phyloP scores from a whole-genome alignment of 2,329 filamentous ascomycete genomes.

The Drechslera avenae region DNA sequence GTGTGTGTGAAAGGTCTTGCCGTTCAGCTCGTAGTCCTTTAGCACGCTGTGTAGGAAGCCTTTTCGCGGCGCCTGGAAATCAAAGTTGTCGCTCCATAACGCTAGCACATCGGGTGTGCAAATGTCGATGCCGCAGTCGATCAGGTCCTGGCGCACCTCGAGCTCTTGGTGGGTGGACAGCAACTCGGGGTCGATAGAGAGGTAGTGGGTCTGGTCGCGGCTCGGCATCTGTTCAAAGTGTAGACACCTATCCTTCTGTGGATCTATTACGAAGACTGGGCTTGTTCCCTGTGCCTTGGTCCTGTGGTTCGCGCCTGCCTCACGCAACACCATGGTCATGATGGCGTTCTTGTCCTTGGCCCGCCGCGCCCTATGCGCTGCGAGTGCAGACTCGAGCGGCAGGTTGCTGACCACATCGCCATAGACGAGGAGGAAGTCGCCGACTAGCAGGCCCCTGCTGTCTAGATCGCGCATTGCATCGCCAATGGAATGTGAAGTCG shows the following conservation, averaged over 20 bases:
- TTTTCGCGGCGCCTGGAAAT: constrained; percentile 86
- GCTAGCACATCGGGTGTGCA: constrained; percentile 95
- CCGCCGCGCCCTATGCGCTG: constrained; percentile 78
- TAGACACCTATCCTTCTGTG: constrained; percentile 77
- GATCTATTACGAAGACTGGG: constrained; percentile 86
- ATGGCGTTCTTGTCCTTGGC: constrained; percentile 89
- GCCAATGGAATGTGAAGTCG: constrained; percentile 83
- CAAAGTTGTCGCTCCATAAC: constrained; percentile 96
- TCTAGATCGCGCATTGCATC: constrained; percentile 96
- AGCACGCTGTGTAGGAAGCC: constrained; percentile 91
- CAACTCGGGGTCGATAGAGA: constrained; percentile 79
- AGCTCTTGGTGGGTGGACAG: constrained; percentile 75
- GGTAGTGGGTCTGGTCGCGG: constrained; percentile 65
- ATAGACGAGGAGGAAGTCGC: constrained; percentile 91
- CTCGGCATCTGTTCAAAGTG: constrained; percentile 93
- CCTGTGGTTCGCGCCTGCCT: constrained; percentile 74
- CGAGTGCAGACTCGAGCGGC: constrained; percentile 77
- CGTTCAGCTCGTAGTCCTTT: constrained; percentile 96
- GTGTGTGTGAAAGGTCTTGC: constrained; percentile 93
- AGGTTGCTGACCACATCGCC: constrained; percentile 92
- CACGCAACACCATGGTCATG: constrained; percentile 92
- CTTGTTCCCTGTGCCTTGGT: constrained; percentile 77
- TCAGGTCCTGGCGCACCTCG: constrained; percentile 82
- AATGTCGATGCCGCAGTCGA: constrained; percentile 95
- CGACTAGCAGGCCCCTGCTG: constrained; percentile 78